phyloP scores from a whole-genome alignment of 192 early-diverging fungal genomes.

The Neocallimastix lanati region DNA sequence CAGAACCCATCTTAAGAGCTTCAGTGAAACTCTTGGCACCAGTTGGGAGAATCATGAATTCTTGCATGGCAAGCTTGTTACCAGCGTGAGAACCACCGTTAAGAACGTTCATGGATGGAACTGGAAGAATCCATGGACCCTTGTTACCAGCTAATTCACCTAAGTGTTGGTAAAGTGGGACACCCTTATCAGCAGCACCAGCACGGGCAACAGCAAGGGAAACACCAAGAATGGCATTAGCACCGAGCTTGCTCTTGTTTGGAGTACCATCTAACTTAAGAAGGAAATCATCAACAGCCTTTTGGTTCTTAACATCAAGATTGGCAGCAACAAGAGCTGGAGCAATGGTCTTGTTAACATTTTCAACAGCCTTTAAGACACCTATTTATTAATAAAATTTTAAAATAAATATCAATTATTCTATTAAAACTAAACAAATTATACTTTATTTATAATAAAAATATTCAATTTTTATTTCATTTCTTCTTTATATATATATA shows the following conservation, averaged over 20 bases:
- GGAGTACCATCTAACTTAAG: constrained; percentile 79
- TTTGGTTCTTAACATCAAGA: constrained; percentile 72
- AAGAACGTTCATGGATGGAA: constrained; percentile 96
- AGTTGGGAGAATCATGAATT: constrained; percentile 98
- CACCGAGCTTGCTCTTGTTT: constrained; percentile 92
- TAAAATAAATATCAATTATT: too few species aligned
- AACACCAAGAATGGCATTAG: constrained; percentile 96
- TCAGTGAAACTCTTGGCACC: constrained; percentile 82
- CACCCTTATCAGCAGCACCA: constrained; percentile 67
- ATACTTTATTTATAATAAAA: too few species aligned
- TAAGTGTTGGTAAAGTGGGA: constrained; percentile 90
- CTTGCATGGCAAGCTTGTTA: constrained; percentile 99
- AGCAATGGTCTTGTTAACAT: constrained; percentile 79
- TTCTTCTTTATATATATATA: too few species aligned
- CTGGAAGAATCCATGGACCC: constrained; percentile 79
- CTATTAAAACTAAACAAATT: too few species aligned
- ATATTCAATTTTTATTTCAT: too few species aligned
- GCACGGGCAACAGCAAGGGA: constrained; percentile 90
- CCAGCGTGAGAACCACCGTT: constrained; percentile 98
- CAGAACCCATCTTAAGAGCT: constrained; percentile 93
- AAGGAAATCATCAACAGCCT: constrained; percentile 76
- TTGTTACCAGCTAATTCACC: constrained; percentile 68
- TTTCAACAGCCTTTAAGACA: constrained; percentile 73
- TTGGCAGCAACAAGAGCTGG: constrained; percentile 58
- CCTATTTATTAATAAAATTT: constrained; percentile 17